Conservation (phyloP, 306 rosid species). For the Geum urbanum region DNA sequence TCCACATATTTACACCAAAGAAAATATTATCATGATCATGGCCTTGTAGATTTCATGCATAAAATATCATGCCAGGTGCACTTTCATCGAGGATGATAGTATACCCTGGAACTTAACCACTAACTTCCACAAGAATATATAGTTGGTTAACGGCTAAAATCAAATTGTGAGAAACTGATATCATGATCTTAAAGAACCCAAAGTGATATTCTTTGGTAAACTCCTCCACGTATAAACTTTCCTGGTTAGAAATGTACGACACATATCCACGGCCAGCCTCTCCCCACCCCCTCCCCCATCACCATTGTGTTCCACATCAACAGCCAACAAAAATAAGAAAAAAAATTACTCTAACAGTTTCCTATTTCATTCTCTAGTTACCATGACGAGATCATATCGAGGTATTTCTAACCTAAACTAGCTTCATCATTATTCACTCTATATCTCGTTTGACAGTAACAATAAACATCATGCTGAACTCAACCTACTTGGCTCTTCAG, state of each 20-base stretch:
- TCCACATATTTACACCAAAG: neutral
- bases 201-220: neutral
- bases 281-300: neutral
- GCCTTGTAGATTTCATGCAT: neutral
- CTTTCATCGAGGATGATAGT: neutral
- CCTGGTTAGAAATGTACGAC: neutral
- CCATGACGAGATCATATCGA: neutral
- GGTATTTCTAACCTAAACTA: neutral
- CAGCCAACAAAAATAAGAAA: neutral
- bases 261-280: neutral
- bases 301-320: neutral
- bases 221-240: neutral
- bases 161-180: neutral
- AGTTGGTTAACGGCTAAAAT: neutral
- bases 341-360: neutral
- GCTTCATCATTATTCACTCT: neutral
- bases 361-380: neutral
- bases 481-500: neutral
- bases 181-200: neutral
- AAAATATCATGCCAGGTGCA: neutral
- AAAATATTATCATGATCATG: neutral
- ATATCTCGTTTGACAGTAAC: neutral
- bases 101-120: neutral
- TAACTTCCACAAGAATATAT: neutral
- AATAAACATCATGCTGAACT: neutral